Conservation (phyloP, 768 basidiomycete species). For the Termitomyces sp. region DNA sequence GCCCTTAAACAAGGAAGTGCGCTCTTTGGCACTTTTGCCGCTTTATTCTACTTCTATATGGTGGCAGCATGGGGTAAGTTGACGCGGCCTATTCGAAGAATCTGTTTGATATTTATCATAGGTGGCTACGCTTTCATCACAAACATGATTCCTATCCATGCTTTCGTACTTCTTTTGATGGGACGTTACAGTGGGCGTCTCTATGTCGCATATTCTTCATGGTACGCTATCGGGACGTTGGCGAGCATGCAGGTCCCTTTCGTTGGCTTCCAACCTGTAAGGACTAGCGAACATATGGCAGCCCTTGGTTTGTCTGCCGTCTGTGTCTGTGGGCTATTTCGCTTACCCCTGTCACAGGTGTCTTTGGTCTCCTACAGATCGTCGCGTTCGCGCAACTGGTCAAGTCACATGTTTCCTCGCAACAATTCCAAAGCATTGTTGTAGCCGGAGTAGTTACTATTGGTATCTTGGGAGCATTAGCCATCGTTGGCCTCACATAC, state of each 20-base stretch:
- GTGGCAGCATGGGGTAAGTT: slow-evolving; percentile 97
- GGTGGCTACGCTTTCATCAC: slow-evolving; percentile 99
- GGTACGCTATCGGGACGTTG: slow-evolving; percentile 97
- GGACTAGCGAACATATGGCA: slow-evolving; percentile 98
- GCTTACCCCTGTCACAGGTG: slow-evolving; percentile 42
- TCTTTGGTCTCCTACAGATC: slow-evolving; percentile 95
- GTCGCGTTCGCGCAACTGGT: slow-evolving; percentile 91
- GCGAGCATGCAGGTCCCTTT: slow-evolving; percentile 99
- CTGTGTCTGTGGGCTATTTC: neutral
- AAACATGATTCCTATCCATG: slow-evolving; percentile 98
- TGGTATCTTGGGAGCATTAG: slow-evolving; percentile 67
- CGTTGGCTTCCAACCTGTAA: slow-evolving; percentile 97
- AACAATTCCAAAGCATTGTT: slow-evolving; percentile 86
- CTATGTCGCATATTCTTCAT: slow-evolving; percentile 93
- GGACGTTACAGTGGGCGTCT: slow-evolving; percentile 89
- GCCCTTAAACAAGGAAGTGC: slow-evolving; percentile 93
- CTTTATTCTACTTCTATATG: slow-evolving; percentile 99
- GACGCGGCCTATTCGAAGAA: neutral
- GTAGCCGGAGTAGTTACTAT: slow-evolving; percentile 61
- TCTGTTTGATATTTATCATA: slow-evolving; percentile 20
- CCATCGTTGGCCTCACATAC: slow-evolving; percentile 79
- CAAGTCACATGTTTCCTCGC: slow-evolving; percentile 82
- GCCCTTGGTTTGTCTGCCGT: slow-evolving; percentile 65
- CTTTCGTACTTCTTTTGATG: slow-evolving; percentile 93
- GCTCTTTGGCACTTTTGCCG: slow-evolving; percentile 84